These are phyloP conservation scores for Peronospora belbahrii DNA, from an alignment of 352 stramenopile species.

Conservation along the genomic window DNA sequence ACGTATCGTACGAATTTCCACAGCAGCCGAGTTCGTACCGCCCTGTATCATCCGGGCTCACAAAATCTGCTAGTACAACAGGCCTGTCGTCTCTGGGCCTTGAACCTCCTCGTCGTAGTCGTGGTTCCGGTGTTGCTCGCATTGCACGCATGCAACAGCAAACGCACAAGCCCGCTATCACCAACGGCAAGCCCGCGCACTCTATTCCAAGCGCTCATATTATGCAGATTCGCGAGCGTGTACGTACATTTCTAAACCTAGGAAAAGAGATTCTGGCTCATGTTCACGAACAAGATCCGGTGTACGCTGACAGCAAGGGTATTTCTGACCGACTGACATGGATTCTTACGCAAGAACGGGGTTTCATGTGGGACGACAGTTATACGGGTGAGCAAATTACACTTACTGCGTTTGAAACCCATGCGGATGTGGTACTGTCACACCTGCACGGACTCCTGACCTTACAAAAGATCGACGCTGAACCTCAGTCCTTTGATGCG, in stretches of 20 bases:
- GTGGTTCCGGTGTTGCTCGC: constrained; percentile 69
- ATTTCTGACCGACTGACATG: constrained; percentile 94
- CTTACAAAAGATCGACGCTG: constrained; percentile 94
- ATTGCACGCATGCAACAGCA: constrained; percentile 79
- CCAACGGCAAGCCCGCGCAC: constrained; percentile 50
- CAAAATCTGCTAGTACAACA: constrained; percentile 86
- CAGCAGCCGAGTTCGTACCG: constrained; percentile 43
- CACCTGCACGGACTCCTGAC: constrained; percentile 93
- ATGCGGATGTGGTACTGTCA: constrained; percentile 68
- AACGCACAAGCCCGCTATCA: constrained; percentile 49
- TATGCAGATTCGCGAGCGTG: constrained; percentile 91
- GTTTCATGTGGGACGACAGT: constrained; percentile 97
- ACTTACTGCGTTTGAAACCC: constrained; percentile 73
- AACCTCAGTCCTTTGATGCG: constrained; percentile 95
- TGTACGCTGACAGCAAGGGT: constrained; percentile 83
- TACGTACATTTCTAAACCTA: constrained; percentile 90
- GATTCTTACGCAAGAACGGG: constrained; percentile 93
- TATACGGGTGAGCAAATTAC: constrained; percentile 95
- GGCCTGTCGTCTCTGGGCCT: constrained; percentile 67
- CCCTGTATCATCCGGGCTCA: constrained; percentile 40
- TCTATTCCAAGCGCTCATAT: constrained; percentile 76
- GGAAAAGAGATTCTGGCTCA: constrained; percentile 82
- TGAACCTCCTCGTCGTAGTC: constrained; percentile 66
- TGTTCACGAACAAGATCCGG: constrained; percentile 68
- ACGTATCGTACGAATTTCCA: constrained; percentile 78